These are phyloP conservation scores for Acorus gramineus DNA, from an alignment of 106 monocot genomes.

Conservation along the genomic window DNA sequence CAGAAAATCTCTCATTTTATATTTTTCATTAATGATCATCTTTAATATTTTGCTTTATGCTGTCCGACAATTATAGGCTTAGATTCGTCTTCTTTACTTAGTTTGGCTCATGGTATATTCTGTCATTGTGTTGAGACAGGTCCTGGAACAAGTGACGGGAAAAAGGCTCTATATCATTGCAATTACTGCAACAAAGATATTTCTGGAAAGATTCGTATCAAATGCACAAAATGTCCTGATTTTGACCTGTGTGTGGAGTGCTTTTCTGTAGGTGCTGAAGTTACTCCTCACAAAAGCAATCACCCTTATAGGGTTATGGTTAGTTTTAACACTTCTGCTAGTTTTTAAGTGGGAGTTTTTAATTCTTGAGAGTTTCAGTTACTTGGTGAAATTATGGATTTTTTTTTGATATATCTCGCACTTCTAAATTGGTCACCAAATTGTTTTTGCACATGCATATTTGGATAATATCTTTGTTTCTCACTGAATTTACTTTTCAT, in stretches of 20 bases:
- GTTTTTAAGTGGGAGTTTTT: neutral
- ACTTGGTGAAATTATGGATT: too few species aligned
- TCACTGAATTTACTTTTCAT: too few species aligned
- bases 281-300: constrained; percentile 92
- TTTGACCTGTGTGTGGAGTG: constrained; percentile 99
- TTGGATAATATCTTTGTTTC: too few species aligned
- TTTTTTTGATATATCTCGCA: too few species aligned
- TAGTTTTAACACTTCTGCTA: constrained; percentile 20
- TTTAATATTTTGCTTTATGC: too few species aligned
- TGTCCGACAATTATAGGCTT: too few species aligned
- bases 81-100: neutral
- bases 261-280: constrained; percentile 94
- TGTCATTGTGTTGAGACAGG: constrained; percentile 24
- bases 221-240: constrained; percentile 92
- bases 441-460: too few species aligned
- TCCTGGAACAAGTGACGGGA: constrained; percentile 54
- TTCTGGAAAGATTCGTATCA: constrained; percentile 92
- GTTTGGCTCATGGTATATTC: neutral
- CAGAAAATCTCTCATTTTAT: neutral
- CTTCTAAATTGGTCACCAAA: too few species aligned
- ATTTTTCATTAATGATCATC: too few species aligned
- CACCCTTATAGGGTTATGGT: constrained; percentile 98
- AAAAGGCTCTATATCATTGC: constrained; percentile 87
- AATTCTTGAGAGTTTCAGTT: neutral
- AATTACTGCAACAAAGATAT: constrained; percentile 99